These are phyloP conservation scores for Ganoderma sp. DNA, from an alignment of 1,284 basidiomycete species.

Conservation along the genomic window DNA sequence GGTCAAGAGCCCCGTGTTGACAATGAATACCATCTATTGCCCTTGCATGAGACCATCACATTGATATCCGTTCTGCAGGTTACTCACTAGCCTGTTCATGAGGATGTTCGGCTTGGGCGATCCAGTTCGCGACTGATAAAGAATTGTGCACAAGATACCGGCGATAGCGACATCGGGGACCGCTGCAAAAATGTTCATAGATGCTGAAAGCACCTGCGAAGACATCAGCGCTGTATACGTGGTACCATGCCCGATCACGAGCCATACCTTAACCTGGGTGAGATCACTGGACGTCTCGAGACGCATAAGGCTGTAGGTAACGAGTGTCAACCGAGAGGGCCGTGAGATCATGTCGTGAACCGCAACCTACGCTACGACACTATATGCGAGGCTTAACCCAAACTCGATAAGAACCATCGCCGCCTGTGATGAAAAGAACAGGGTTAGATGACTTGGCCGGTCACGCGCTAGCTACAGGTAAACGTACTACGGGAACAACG, in stretches of 20 bases:
- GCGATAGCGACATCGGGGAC: conserved; percentile 59
- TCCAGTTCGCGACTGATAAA: conserved; percentile 57
- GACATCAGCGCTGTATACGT: neutral
- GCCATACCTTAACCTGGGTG: conserved; percentile 48
- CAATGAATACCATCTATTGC: conserved; percentile 55
- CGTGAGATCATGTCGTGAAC: neutral
- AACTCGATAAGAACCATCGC: conserved; percentile 57
- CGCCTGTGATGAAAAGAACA: conserved; percentile 34
- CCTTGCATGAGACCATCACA: neutral
- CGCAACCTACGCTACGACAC: neutral
- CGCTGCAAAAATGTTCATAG: conserved; percentile 59
- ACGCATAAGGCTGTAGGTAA: conserved; percentile 19
- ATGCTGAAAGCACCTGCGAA: conserved; percentile 56
- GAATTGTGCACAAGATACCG: conserved; percentile 52
- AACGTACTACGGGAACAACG: conserved; percentile 48
- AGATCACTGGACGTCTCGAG: conserved; percentile 51
- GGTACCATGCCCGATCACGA: neutral
- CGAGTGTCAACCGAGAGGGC: neutral
- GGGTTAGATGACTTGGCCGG: neutral
- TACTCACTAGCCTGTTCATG: conserved; percentile 57
- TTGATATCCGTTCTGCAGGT: neutral
- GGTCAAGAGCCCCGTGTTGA: conserved; percentile 61
- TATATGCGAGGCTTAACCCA: conserved; percentile 36
- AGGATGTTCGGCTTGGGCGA: conserved; percentile 64
- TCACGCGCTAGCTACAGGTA: neutral